Conservation (phyloP, 2,329 filamentous ascomycete genomes). For the Cladorrhinum sp. region DNA sequence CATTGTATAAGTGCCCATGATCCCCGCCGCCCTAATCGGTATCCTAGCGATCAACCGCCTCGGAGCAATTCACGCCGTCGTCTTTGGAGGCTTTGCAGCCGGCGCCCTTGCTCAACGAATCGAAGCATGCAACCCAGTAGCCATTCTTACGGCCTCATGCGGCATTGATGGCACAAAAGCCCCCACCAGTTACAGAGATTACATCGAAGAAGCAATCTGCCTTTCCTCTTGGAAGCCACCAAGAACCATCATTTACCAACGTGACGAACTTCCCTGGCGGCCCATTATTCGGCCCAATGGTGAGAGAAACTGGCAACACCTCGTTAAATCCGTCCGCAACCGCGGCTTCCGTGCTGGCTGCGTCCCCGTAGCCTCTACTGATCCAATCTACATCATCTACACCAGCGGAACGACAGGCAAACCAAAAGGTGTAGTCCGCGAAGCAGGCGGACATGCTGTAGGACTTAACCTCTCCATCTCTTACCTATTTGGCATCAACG, state of each 20-base stretch:
- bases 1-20: constrained; percentile 75
- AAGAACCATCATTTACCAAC: constrained; percentile 75
- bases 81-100: constrained; percentile 89
- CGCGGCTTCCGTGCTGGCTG: constrained; percentile 67
- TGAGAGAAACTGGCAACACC: constrained; percentile 74
- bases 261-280: constrained; percentile 72
- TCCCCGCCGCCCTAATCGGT: constrained; percentile 81
- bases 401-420: constrained; percentile 79
- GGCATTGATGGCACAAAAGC: constrained; percentile 86
- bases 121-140: constrained; percentile 71
- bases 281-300: constrained; percentile 63
- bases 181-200: constrained; percentile 70
- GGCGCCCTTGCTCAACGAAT: constrained; percentile 82
- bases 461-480: constrained; percentile 78
- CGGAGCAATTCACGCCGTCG: constrained; percentile 85
- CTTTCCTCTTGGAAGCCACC: constrained; percentile 68
- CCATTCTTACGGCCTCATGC: constrained; percentile 84
- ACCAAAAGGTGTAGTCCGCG: constrained; percentile 79
- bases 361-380: constrained; percentile 73
- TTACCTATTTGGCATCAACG: constrained; percentile 78
- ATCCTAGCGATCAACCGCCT: constrained; percentile 78
- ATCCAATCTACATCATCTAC: constrained; percentile 87
- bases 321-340: constrained; percentile 67
- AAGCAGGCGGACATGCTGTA: constrained; percentile 84
- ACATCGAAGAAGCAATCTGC: constrained; percentile 70